Conservation (phyloP, 495 filamentous ascomycete genomes). For the Aspergillus conjunctus region DNA sequence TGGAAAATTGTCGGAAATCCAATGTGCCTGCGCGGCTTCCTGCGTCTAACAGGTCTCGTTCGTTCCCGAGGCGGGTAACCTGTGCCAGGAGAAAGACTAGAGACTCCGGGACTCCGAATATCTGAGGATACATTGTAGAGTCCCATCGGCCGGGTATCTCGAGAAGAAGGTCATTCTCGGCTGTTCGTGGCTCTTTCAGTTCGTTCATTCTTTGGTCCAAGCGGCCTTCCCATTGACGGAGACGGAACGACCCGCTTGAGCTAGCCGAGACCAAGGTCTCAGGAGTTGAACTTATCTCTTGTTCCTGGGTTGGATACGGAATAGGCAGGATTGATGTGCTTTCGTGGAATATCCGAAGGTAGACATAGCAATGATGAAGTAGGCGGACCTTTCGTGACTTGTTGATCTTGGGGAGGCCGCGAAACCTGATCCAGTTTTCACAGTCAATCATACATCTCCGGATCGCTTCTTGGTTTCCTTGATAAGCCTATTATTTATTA, state of each 20-base stretch:
- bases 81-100: slow-evolving; percentile 29
- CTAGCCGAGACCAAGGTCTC: slow-evolving; percentile 1
- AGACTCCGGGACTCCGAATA: slow-evolving; percentile 34
- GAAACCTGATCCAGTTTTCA: slow-evolving; percentile 30
- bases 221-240: slow-evolving; percentile 18
- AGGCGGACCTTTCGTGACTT: slow-evolving; percentile 33
- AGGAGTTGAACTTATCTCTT: slow-evolving; percentile 2
- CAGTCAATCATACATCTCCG: slow-evolving; percentile 30
- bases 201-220: slow-evolving; percentile 28
- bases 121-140: slow-evolving; percentile 30
- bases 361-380: slow-evolving; percentile 36
- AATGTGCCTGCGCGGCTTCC: slow-evolving; percentile 8
- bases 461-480: slow-evolving; percentile 24
- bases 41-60: slow-evolving; percentile 27
- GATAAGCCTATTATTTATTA: slow-evolving; percentile 11
- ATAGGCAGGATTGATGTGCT: slow-evolving; percentile 18
- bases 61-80: slow-evolving; percentile 31
- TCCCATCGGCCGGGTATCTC: slow-evolving; percentile 32
- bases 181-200: slow-evolving; percentile 26
- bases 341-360: slow-evolving; percentile 34
- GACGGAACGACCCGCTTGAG: slow-evolving; percentile 27
- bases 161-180: slow-evolving; percentile 33
- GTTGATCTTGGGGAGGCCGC: slow-evolving; percentile 25
- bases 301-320: not conserved
- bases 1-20: slow-evolving; percentile 26